These are phyloP conservation scores for Rhizopogon rudus DNA, from an alignment of 768 basidiomycete genomes.

Conservation along the genomic window DNA sequence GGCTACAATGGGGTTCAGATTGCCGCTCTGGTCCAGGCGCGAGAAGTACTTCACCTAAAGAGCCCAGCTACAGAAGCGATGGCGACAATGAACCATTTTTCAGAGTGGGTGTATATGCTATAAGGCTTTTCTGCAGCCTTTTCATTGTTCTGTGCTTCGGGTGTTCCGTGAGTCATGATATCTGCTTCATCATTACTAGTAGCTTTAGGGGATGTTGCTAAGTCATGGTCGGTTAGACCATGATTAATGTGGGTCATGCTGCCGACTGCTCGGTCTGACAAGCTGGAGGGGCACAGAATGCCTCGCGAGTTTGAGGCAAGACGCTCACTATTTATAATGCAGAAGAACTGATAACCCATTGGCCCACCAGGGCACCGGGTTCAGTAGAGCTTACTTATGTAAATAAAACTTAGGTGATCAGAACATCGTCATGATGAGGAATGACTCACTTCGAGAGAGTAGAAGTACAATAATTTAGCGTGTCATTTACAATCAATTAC, in stretches of 20 bases:
- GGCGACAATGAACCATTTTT: constrained; percentile 68
- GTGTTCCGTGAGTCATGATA: background rate
- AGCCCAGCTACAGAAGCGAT: constrained; percentile 52
- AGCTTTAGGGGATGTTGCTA: background rate
- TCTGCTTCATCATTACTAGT: background rate
- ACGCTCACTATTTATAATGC: background rate
- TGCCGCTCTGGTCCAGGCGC: background rate
- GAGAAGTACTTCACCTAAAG: constrained; percentile 44
- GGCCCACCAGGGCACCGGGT: too few species aligned
- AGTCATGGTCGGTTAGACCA: background rate
- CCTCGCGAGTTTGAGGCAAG: background rate
- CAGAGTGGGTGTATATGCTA: constrained; percentile 46
- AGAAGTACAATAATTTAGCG: background rate
- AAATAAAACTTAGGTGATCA: too few species aligned
- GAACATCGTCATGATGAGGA: too few species aligned
- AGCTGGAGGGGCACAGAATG: background rate
- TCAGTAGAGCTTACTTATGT: too few species aligned
- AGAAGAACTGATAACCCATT: background rate
- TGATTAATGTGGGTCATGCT: background rate
- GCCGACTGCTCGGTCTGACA: background rate
- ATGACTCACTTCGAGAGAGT: too few species aligned
- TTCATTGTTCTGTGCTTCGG: background rate
- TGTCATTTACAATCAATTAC: background rate
- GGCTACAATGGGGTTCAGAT: constrained; percentile 32
- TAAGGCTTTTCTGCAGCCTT: constrained; percentile 18